phyloP scores from a whole-genome alignment of 441 rosid genomes.

The Adansonia grandidieri region DNA sequence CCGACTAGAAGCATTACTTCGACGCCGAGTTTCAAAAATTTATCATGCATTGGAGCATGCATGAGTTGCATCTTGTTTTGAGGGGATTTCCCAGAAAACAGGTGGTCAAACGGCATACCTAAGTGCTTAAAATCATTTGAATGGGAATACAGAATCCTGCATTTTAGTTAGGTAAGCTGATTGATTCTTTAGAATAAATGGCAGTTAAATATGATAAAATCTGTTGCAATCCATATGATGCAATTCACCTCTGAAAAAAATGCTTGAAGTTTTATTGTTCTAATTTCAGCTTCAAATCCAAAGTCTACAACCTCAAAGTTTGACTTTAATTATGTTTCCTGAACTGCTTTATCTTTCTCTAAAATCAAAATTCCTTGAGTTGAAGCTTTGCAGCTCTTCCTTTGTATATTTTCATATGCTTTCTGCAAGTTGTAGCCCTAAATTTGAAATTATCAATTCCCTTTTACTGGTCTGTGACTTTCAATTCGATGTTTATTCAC shows the following conservation, averaged over 20 bases:
- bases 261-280: background rate
- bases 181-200: background rate
- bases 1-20: slow-evolving; percentile 55
- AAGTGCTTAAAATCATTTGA: background rate
- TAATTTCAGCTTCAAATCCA: background rate
- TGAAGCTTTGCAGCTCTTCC: background rate
- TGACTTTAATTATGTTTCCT: background rate
- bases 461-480: background rate
- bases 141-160: slow-evolving; percentile 18
- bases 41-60: slow-evolving; percentile 49
- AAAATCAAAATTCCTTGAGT: no score
- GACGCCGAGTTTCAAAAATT: slow-evolving; percentile 45
- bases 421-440: background rate
- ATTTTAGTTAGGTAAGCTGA: slow-evolving; percentile 25
- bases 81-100: slow-evolving; percentile 3
- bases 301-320: background rate
- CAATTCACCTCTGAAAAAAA: background rate
- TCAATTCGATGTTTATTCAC: background rate
- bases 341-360: background rate
- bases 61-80: slow-evolving; percentile 29
- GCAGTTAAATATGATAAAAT: background rate
- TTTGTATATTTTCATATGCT: background rate
- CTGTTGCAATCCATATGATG: background rate
- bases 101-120: slow-evolving; percentile 23
- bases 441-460: background rate